A percentile compares a stretch with the other conserved stretches of the same genome.
phyloP scores from a whole-genome alignment of 139 green algal genomes.

The Micractinium sp. region DNA sequence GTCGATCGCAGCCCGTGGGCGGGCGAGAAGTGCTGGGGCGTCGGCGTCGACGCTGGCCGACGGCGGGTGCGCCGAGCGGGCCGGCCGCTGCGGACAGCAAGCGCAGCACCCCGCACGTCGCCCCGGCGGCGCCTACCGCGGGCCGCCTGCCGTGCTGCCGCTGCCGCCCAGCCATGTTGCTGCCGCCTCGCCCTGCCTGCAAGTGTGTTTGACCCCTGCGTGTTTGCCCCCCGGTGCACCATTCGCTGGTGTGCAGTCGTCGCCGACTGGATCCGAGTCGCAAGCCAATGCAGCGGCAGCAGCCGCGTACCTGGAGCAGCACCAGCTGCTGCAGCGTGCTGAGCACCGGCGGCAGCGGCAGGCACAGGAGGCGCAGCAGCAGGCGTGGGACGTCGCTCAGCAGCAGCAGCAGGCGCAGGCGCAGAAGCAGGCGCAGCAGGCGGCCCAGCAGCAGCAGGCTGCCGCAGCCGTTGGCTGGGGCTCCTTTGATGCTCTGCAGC shows the following conservation, averaged over 20 bases:
- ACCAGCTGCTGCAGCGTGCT: conserved; percentile 1
- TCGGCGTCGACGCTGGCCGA: no score
- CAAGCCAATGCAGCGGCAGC: not conserved
- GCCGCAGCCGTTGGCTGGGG: not conserved
- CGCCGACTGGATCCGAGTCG: not conserved
- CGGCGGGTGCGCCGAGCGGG: no score
- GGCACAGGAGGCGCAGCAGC: not conserved
- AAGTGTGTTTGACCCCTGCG: no score
- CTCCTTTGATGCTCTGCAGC: not conserved
- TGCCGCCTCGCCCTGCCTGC: no score
- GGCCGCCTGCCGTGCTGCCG: no score
- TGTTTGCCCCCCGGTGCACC: no score
- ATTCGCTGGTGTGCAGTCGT: not conserved
- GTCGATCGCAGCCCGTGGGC: no score
- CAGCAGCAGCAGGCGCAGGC: not conserved
- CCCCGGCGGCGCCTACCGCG: no score
- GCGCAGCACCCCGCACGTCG: no score
- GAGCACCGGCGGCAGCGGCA: not conserved
- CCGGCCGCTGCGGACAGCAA: no score
- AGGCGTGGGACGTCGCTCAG: not conserved
- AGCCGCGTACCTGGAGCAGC: conserved; percentile 9
- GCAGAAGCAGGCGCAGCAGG: not conserved
- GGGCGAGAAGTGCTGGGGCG: no score
- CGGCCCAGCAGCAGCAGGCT: not conserved
- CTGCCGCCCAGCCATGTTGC: no score